phyloP scores from a whole-genome alignment of 345 rosid species.

The Turritis glabra region DNA sequence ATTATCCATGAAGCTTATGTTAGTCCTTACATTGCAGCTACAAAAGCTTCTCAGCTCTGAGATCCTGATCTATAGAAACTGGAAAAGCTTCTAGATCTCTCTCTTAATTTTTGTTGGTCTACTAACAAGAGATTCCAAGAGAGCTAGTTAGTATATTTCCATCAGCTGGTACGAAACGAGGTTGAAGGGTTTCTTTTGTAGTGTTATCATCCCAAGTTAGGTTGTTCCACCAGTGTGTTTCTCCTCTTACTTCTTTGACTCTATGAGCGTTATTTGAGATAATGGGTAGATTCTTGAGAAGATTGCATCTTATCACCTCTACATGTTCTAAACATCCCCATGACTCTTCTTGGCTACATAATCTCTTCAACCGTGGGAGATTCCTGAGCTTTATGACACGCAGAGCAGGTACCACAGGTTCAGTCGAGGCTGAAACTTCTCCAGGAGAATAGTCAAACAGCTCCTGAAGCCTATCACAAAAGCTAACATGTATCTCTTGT shows the following conservation, averaged over 20 bases:
- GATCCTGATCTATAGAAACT: background rate
- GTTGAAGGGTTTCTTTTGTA: constrained; percentile 29
- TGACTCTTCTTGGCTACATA: constrained; percentile 22
- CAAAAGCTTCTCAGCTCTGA: background rate
- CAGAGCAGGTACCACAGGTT: constrained; percentile 36
- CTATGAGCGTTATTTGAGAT: constrained; percentile 5
- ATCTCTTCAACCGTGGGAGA: constrained; percentile 34
- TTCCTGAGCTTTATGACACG: constrained; percentile 36
- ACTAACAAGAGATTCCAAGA: background rate
- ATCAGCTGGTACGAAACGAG: constrained; percentile 14
- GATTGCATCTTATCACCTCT: constrained; percentile 40
- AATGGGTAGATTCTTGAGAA: constrained; percentile 36
- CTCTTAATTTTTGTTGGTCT: background rate
- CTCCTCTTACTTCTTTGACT: constrained; percentile 40
- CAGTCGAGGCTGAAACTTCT: constrained; percentile 7
- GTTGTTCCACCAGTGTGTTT: constrained; percentile 44
- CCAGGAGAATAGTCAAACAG: constrained; percentile 28
- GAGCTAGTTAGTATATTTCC: background rate
- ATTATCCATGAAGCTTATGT: background rate
- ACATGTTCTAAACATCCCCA: constrained; percentile 38
- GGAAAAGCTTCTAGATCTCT: background rate
- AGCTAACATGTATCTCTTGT: constrained; percentile 40
- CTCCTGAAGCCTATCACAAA: constrained; percentile 36
- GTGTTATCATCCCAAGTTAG: constrained; percentile 27
- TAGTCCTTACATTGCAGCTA: constrained; percentile 51